Evolutionary conservation across 805 yeast species (phyloP).

Genomic region (Kurtzmaniella fragi): DNA sequence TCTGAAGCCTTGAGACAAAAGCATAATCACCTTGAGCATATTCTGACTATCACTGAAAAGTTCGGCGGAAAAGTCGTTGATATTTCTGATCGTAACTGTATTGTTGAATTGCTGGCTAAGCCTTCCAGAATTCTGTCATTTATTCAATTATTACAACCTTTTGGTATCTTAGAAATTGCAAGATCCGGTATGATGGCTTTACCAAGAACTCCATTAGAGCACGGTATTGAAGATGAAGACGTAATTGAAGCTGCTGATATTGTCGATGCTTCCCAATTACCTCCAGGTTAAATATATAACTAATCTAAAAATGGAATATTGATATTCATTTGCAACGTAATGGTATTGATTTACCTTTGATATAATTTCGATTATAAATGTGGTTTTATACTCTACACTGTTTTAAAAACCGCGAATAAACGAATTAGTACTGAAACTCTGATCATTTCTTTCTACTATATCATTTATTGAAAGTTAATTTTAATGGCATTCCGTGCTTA

Average conservation of each 20-base stretch:
- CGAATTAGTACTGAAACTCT: no score
- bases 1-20: constrained; percentile 93
- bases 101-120: constrained; percentile 91
- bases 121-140: constrained; percentile 86
- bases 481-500: no score
- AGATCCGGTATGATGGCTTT: constrained; percentile 99
- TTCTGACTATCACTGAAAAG: constrained; percentile 72
- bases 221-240: constrained; percentile 40
- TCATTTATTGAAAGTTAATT: no score
- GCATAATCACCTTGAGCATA: constrained; percentile 81
- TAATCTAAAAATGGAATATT: no score
- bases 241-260: constrained; percentile 55
- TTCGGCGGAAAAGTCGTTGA: constrained; percentile 94
- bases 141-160: constrained; percentile 86
- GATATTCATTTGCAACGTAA: background rate
- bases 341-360: background rate
- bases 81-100: constrained; percentile 87
- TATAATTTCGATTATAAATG: background rate
- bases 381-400: background rate
- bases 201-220: constrained; percentile 87
- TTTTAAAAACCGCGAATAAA: no score
- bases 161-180: constrained; percentile 93
- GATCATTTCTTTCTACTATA: no score
- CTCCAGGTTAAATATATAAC: constrained; percentile 81
- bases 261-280: constrained; percentile 85